These are phyloP conservation scores for Acacia confusa DNA, from an alignment of 306 rosid genomes.

Conservation along the genomic window DNA sequence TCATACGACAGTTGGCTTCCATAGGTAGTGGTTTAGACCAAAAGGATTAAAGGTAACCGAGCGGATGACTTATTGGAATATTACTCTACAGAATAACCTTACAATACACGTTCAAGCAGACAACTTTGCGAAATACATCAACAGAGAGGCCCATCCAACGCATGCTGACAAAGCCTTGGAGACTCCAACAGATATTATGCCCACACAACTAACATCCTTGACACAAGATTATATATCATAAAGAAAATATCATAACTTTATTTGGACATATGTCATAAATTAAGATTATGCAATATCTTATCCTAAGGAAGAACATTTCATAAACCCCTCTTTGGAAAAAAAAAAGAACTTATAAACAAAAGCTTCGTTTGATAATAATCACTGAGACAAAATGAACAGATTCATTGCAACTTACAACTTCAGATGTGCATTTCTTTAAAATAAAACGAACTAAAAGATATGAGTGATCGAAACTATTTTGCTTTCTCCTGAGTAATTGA, in stretches of 20 bases:
- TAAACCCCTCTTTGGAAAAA: too few relatives aligned
- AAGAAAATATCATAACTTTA: neutral
- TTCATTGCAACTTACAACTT: too few relatives aligned
- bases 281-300: too few relatives aligned
- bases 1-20: slow-evolving; percentile 53
- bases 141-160: slow-evolving; percentile 67
- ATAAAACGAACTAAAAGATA: too few relatives aligned
- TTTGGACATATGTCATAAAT: neutral
- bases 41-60: slow-evolving; percentile 22
- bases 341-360: too few relatives aligned
- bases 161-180: slow-evolving; percentile 52
- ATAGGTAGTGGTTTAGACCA: slow-evolving; percentile 37
- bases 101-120: slow-evolving; percentile 69
- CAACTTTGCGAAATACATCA: slow-evolving; percentile 60
- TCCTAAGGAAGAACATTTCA: too few relatives aligned
- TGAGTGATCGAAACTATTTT: too few relatives aligned
- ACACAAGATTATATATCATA: slow-evolving; percentile 30
- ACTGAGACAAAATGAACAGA: too few relatives aligned
- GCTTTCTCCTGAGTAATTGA: too few relatives aligned
- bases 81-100: slow-evolving; percentile 63
- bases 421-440: too few relatives aligned
- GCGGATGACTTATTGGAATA: slow-evolving; percentile 16
- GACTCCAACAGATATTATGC: slow-evolving; percentile 30
- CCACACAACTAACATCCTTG: slow-evolving; percentile 41
- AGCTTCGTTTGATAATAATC: too few relatives aligned